These are phyloP conservation scores for Lipomyces lipofer DNA, from an alignment of 805 yeast species.

Conservation along the genomic window DNA sequence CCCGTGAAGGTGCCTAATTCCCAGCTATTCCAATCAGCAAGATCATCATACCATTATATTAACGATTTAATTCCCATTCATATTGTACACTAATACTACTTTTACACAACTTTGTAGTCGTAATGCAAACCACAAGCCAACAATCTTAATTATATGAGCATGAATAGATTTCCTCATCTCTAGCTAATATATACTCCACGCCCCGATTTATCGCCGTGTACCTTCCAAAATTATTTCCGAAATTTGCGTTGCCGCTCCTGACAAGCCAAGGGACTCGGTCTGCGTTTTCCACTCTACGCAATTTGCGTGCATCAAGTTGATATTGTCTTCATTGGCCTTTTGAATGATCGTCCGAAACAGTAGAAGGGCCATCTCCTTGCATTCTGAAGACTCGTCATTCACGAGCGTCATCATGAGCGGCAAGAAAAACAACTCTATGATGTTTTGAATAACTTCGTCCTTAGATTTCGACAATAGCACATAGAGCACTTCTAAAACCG, in stretches of 20 bases:
- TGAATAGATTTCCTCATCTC: neutral
- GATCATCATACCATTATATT: no score
- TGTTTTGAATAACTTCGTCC: conserved; percentile 48
- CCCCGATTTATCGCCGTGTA: no score
- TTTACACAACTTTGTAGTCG: no score
- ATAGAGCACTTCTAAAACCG: conserved; percentile 85
- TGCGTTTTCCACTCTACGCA: conserved; percentile 26
- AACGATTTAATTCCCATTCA: no score
- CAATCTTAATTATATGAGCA: neutral
- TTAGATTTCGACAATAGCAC: conserved; percentile 67
- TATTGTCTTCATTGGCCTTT: conserved; percentile 46
- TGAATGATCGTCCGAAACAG: conserved; percentile 57
- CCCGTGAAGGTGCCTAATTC: no score
- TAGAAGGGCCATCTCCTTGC: conserved; percentile 79
- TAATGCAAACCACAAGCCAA: no score
- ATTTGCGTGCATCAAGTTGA: conserved; percentile 15
- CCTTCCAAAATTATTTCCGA: conserved; percentile 6
- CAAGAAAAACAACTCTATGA: conserved; percentile 77
- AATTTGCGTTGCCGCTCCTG: conserved; percentile 38
- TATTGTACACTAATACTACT: no score
- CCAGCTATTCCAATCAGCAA: no score
- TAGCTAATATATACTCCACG: no score
- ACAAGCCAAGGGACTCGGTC: conserved; percentile 43
- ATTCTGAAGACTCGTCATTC: conserved; percentile 72
- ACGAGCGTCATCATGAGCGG: conserved; percentile 75